These are phyloP conservation scores for Hemisphaericaspora lyxosophila DNA, from an alignment of 1,139 yeast species.

Conservation along the genomic window DNA sequence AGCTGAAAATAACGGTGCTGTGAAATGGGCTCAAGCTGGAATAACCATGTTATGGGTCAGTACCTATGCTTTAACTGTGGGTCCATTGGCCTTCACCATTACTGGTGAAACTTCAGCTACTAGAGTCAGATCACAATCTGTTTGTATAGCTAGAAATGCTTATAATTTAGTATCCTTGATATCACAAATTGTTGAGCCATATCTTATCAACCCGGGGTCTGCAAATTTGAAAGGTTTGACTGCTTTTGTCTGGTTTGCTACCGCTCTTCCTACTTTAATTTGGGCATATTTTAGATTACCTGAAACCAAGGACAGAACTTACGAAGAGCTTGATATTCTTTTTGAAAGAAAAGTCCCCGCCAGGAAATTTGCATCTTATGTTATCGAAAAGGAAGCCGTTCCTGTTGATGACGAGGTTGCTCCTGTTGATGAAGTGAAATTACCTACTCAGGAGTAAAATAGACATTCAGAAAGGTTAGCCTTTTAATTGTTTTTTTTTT, in stretches of 20 bases:
- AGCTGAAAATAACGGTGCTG: conserved; percentile 15
- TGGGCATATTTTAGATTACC: conserved; percentile 27
- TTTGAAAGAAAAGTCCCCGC: conserved; percentile 22
- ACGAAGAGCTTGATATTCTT: conserved; percentile 25
- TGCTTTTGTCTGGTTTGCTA: conserved; percentile 24
- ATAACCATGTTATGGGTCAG: conserved; percentile 26
- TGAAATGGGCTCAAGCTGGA: conserved; percentile 26
- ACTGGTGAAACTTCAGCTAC: conserved; percentile 26
- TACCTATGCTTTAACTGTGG: conserved; percentile 24
- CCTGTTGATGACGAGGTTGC: no score
- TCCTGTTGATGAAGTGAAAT: not conserved
- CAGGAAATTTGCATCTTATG: conserved; percentile 17
- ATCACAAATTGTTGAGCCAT: conserved; percentile 25
- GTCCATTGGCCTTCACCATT: conserved; percentile 26
- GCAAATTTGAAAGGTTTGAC: conserved; percentile 27
- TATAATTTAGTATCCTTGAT: conserved; percentile 22
- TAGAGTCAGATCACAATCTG: conserved; percentile 25
- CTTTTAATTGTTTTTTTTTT: no score
- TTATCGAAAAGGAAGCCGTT: conserved; percentile 1
- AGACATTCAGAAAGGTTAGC: no score
- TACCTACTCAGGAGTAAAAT: not conserved
- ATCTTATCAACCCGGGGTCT: conserved; percentile 24
- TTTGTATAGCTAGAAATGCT: conserved; percentile 25
- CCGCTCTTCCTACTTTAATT: conserved; percentile 22
- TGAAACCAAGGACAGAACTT: conserved; percentile 24